Base-by-base conservation (phyloP, 768 basidiomycete species). In the Infundibulicybe gibba region DNA sequence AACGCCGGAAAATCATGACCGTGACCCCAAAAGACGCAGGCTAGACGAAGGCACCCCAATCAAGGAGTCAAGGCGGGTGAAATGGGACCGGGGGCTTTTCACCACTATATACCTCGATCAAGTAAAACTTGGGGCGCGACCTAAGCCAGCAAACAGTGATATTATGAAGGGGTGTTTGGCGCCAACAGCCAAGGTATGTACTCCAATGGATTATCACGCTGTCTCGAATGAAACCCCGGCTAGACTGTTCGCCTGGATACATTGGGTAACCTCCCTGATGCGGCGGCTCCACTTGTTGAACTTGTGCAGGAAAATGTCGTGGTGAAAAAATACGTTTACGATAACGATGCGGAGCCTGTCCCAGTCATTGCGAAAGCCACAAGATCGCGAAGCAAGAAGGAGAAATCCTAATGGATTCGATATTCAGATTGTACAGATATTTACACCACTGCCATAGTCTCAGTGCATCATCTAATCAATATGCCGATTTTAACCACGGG, bases 311-410 rank as follows among this genome's bases (percentile, higher is more conserved):
- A 90, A 61, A 81, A 80, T 43, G 64, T 92, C 43, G 66, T 79
- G 43, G 82, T 91, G 34, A 87, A 88, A 68, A 90, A 80, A 60
- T 88, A 82, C 61, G 77, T 92, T 15, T 92, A 90, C 49, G 87
- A 90, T 51, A 80, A 82, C 48, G 90, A 92, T 54, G 55, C 74
- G 3, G 73, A 76, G 44, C 56, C 61, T 44, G 64, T 56, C 21
- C 54, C 58, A 33, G 53, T 54, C 17, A 51, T 66, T 42, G 53
- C 65, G 34, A 83, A 81, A 65, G 71, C 70, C 50, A 86, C 85
- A 14, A 74, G 80, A 54, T 76, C 80, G 32, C 76, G 69, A 57
- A 68, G 69, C 47, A 85, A 74, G 65, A 83, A 74, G 59, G 64
- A 57, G 52, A 72, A 70, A 66, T 62, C 54, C 45, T 68, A 52